Evolutionary conservation across 2,329 filamentous ascomycete species (phyloP), one percentile per base, ranked within the genome.

Genomic region (Aplosporella prunicola): DNA sequence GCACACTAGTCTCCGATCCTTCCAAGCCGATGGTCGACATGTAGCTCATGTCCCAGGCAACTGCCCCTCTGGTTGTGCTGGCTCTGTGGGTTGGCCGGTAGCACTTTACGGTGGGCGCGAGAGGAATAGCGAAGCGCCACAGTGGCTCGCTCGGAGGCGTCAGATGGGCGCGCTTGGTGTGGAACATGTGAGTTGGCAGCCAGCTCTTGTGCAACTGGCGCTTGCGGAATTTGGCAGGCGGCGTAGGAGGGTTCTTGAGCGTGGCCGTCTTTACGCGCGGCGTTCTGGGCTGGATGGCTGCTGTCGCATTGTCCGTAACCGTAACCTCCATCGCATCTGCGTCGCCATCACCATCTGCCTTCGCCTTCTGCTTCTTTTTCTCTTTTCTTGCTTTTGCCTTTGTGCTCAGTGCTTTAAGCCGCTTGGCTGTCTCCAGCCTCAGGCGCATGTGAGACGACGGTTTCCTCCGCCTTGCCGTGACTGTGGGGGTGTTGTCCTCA

Each of bases 1-100:
- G 67, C 26, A 94, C 63, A 36, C 78, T 79, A 20, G 65, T 59
- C 26, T 74, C 64, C 10, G 67, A 63, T 0, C 88, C 91, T 47
- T 80, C 78, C 3, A 96, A 56, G 10, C 80, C 72, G 46, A 96
- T 81, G 1, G 86, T 94, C 48, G 84, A 83, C 66, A 91, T 82
- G 56, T 95, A 98, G 56, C 88, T 96, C 67, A 78, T 84, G 60
- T 98, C 91, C 87, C 89, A 96, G 1, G 79, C 79, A 28, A 96
- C 68, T 15, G 81, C 81, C 5, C 91, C 88, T 46, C 80, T 76
- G 35, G 80, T 71, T 18, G 78, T 78, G 35, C 78, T 76, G 15
- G 85, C 80, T 45, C 88, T 77, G 64, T 96, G 87, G 0, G 85
- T 91, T 30, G 85, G 77, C 34, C 91, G 71, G 56, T 95, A 95